These are phyloP conservation scores for Dillenia suffruticosa DNA, from an alignment of 164 flowering plant species.

Conservation along the genomic window DNA sequence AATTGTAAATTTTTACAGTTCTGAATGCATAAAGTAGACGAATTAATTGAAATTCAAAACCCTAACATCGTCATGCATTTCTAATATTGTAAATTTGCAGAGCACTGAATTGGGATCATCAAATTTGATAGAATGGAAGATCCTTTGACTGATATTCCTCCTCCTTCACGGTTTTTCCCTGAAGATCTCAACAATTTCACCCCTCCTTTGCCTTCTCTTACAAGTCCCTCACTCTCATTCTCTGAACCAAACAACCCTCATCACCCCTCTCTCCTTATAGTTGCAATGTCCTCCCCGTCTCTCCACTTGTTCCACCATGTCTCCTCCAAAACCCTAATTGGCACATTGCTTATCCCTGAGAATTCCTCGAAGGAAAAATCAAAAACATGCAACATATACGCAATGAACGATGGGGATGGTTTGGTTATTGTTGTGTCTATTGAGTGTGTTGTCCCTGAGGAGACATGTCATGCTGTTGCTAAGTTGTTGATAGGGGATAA, in stretches of 20 bases:
- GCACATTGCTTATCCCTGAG: slow-evolving; percentile 72
- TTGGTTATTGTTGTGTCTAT: slow-evolving; percentile 28
- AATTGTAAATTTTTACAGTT: no score
- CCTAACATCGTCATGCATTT: no score
- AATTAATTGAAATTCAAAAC: no score
- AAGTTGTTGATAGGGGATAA: slow-evolving; percentile 45
- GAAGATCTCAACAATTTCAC: slow-evolving; percentile 81
- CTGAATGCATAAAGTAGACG: no score
- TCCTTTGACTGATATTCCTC: slow-evolving; percentile 62
- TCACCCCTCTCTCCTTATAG: slow-evolving; percentile 56
- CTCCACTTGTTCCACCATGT: slow-evolving; percentile 44
- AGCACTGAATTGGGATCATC: background rate
- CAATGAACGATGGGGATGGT: slow-evolving; percentile 22
- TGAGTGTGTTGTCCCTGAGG: slow-evolving; percentile 46
- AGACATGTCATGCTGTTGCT: slow-evolving; percentile 54
- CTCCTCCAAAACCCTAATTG: slow-evolving; percentile 55
- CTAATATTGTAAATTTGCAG: background rate
- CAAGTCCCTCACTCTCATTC: slow-evolving; percentile 55
- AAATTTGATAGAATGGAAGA: slow-evolving; percentile 45
- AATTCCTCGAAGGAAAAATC: slow-evolving; percentile 48
- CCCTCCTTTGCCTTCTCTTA: slow-evolving; percentile 50
- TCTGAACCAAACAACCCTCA: slow-evolving; percentile 31
- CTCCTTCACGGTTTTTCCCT: slow-evolving; percentile 64
- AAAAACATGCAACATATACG: slow-evolving; percentile 62
- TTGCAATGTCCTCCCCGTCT: slow-evolving; percentile 67